Evolutionary conservation across 169 alveolate species (phyloP), one percentile per base, ranked within the genome.

Genomic region (Plasmodium ovale): DNA sequence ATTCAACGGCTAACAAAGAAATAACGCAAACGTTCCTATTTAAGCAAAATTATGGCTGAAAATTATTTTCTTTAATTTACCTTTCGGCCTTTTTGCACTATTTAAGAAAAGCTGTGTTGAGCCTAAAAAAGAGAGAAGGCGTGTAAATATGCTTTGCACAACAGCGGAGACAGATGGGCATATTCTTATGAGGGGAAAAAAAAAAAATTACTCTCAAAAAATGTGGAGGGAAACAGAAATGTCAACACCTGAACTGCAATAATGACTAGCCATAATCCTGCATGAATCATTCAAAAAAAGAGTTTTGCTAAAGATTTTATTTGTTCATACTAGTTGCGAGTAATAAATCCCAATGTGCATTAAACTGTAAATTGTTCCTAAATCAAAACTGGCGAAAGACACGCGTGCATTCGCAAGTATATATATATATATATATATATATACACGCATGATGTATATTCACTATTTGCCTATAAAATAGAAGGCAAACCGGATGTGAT

Each of bases 201-300:
- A 72, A 37, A 5, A 10, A 56, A 35, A 44, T 77, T 77, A 77
- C 88, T 60, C 31, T 77, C 77, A 62, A 77, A 77, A 77, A 77
- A 60, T 23, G 44, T 64, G 21, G 88, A 77, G 27, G 88, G 62
- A 62, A 77, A 77, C 27, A 77, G 62, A 44, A 44, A 62, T 9
- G 77, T 25, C 42, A 64, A 42, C 19, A 77, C 54, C 47, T 77
- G 88, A 19, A 53, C 56, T 62, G 35, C 23, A 60, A 77, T 31
- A 31, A 77, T 62, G 31, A 49, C 39, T 7, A 60, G 23, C 88
- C 88, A 77, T 16, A 77, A 54, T 16, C 88, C 88, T 77, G 67
- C n/a, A 35, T 27, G 27, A 12, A 47, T 27, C 29, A 16, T 65
- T 37, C 56, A 54, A 56, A 56, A 60, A 33, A 29, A 29, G 12